These are phyloP conservation scores for Penicillium sp. DNA, from an alignment of 2,329 filamentous ascomycete species.

Conservation along the genomic window DNA sequence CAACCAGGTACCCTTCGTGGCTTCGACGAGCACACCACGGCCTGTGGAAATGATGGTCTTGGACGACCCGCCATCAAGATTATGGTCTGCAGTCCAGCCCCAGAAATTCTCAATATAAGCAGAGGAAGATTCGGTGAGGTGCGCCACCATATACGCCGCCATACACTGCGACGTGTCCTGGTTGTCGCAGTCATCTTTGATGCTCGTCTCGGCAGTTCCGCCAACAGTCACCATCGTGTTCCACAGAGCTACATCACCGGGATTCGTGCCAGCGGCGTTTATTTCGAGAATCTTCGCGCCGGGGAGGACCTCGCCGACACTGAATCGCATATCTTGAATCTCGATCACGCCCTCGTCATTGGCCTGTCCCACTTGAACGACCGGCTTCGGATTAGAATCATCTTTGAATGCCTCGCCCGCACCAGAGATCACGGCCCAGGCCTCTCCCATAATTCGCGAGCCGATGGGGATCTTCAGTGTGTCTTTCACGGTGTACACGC, in stretches of 20 bases:
- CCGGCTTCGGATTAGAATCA: conserved; percentile 25
- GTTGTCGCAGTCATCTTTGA: conserved; percentile 21
- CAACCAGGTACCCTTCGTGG: conserved; percentile 58
- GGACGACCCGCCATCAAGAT: conserved; percentile 29
- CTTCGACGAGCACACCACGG: conserved; percentile 57
- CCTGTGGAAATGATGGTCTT: conserved; percentile 66
- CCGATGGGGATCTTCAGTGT: conserved; percentile 69
- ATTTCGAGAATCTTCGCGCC: conserved; percentile 43
- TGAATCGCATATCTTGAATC: conserved; percentile 43
- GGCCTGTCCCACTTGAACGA: conserved; percentile 33
- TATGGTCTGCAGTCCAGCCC: conserved; percentile 40
- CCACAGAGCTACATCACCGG: background rate
- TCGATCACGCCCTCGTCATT: conserved; percentile 41
- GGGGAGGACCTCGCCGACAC: conserved; percentile 37
- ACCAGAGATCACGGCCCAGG: conserved; percentile 39
- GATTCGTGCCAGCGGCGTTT: background rate
- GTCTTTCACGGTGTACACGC: conserved; percentile 70
- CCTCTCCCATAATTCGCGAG: conserved; percentile 65
- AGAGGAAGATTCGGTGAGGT: conserved; percentile 61
- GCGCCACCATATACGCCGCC: conserved; percentile 59
- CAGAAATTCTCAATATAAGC: conserved; percentile 41
- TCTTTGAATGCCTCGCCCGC: conserved; percentile 35
- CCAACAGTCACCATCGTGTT: conserved; percentile 2
- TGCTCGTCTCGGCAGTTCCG: background rate
- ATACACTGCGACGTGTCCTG: conserved; percentile 26